Evolutionary conservation across 73 alveolate species (phyloP), one percentile per base, ranked within the genome.

Genomic region (Uronychia binucleata): DNA sequence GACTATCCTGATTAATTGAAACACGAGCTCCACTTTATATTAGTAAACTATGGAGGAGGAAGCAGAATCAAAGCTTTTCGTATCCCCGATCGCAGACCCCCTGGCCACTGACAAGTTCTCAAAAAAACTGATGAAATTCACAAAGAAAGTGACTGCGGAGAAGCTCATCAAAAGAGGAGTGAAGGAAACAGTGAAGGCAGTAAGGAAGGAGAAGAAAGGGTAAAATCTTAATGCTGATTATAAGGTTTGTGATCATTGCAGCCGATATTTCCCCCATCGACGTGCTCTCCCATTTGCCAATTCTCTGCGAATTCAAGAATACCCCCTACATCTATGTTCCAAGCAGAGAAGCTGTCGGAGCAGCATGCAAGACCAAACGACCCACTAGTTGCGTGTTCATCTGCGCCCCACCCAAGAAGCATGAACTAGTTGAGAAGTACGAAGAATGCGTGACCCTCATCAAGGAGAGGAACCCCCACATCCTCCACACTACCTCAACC

Each of bases 191-290:
- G 96, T 88, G 74, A 96, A 96, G 81, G 97, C 96, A 75, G 83
- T 91, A 58, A 84, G 95, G 90, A 96, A 94, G 89, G 91, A 93
- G 46, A 88, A 82, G 33, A 82, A 89, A 35, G 96, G 96, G 96
- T 86, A 87, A 76, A 83, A 31, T 19, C 19, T 35, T 77, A 0
- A 28, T 29, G 0, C 67, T 82, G 28, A 30, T 26, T 58, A 0
- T 74, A 8, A 74, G 88, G 59, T n/a, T 81, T 58, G 93, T 91
- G 57, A 75, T 93, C 27, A 86, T 93, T 83, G 97, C 96, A 59
- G 97, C 97, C 83, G 99, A 96, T 79, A 96, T 96, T 33, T 92
- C 98, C 27, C 99, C 99, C 33, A 90, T 95, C 59, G 99, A 96
- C 93, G 98, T 95, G 0, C 86, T 96, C 30, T 78, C 96, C 75